These are phyloP conservation scores for Moesziomyces globuligerus DNA, from an alignment of 1,284 basidiomycete species.

Conservation along the genomic window DNA sequence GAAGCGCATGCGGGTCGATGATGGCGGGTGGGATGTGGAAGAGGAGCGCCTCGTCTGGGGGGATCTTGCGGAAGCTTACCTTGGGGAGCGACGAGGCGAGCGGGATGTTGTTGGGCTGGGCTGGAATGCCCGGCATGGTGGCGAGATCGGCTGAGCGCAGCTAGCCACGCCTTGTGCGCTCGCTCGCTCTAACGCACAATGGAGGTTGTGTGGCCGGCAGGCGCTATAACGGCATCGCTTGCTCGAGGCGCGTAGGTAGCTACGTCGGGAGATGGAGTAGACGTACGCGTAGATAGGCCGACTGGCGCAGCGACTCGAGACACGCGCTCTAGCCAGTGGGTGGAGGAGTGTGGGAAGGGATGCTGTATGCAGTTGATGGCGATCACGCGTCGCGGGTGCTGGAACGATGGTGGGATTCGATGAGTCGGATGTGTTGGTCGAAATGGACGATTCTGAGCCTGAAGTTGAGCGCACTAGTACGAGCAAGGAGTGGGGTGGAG, in stretches of 20 bases:
- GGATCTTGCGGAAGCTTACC: constrained; percentile 58
- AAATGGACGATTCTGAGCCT: too few relatives aligned
- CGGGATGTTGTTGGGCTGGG: constrained; percentile 57
- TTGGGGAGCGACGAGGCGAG: constrained; percentile 58
- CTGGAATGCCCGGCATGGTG: constrained; percentile 45
- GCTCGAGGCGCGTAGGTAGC: constrained; percentile 5
- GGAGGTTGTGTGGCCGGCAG: too few relatives aligned
- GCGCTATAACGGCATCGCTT: background rate
- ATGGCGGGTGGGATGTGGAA: constrained; percentile 49
- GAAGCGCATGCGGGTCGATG: constrained; percentile 48
- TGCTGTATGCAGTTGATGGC: background rate
- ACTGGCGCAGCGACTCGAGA: too few relatives aligned
- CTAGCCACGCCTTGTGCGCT: too few relatives aligned
- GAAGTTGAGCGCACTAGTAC: too few relatives aligned
- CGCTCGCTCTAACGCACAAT: too few relatives aligned
- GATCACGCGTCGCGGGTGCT: too few relatives aligned
- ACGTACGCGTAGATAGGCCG: too few relatives aligned
- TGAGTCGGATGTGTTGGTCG: too few relatives aligned
- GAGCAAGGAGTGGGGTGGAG: background rate
- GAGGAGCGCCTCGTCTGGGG: constrained; percentile 45
- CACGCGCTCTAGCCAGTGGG: background rate
- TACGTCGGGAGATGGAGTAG: too few relatives aligned
- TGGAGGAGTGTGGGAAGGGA: background rate
- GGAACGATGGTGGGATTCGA: too few relatives aligned
- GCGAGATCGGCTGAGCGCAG: background rate